Base-by-base conservation (phyloP, 208 protist genomes). In the Phytomonas serpens region DNA sequence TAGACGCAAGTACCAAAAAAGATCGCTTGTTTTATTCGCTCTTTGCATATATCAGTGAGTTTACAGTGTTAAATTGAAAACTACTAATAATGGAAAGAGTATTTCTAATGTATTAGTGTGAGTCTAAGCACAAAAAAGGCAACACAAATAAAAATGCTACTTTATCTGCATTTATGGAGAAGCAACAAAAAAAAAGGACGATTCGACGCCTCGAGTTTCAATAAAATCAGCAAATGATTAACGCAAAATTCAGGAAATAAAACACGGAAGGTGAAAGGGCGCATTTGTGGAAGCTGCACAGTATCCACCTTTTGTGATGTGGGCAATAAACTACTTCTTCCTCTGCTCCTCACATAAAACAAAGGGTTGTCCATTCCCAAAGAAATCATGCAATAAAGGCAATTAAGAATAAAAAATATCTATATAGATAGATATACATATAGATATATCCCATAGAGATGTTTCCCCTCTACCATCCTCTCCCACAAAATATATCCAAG, bases 121-220 rank as follows among this genome's bases (percentile, higher is more conserved):
- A 32, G 31, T 29, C 31, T 34, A 69, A 32, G 64, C n/a, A 61
- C 40, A 47, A 73, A 69, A 65, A 62, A 61, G 37, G 23, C 68
- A 32, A 13, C 3, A 73, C 34, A 34, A 52, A 70, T 71, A 61
- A 47, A 61, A 31, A 62, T 32, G 30, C 42, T 3, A 27, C 32
- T 33, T 33, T 23, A 37, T 32, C 47, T 4, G 29, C 32, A 34
- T 29, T 38, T n/a, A n/a, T 47, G 33, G 30, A 75, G 38, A 65
- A 33, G 31, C 61, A 34, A 69, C 57, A 51, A 73, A 65, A 16
- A 16, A 65, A 64, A 42, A 69, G 0, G 62, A 32, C 30, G 6
- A 42, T 69, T 47, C 16, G 40, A 23, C 14, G 40, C 40, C 14
- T 47, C 16, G 7, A 19, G 14, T 3, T 3, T 14, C 33, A 10